These are phyloP conservation scores for Kalanchoe fedtschenkoi DNA, from an alignment of 164 flowering plant species.

Conservation along the genomic window DNA sequence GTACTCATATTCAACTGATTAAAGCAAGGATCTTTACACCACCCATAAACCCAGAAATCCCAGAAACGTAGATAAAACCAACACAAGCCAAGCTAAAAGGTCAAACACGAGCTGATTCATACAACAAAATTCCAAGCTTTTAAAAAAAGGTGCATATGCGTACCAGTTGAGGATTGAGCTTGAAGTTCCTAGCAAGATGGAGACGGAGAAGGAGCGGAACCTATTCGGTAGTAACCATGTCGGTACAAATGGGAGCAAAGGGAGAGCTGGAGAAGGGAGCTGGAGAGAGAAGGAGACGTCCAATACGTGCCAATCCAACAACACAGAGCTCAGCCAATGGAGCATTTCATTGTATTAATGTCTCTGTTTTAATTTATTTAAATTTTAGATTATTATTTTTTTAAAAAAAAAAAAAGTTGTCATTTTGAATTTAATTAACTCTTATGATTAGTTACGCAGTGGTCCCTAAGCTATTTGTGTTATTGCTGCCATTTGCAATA, in stretches of 20 bases:
- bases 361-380: background rate
- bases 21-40: background rate
- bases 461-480: background rate
- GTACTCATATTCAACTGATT: background rate
- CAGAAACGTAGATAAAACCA: background rate
- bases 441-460: background rate
- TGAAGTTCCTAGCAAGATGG: slow-evolving; percentile 6
- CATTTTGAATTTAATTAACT: background rate
- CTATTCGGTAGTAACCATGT: slow-evolving; percentile 29
- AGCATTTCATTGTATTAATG: slow-evolving; percentile 1
- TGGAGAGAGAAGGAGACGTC: slow-evolving; percentile 13
- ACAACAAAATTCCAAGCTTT: background rate
- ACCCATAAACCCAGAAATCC: slow-evolving; percentile 1
- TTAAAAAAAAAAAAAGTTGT: too few relatives aligned
- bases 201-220: slow-evolving; percentile 20
- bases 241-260: slow-evolving; percentile 19
- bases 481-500: background rate
- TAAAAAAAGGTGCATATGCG: background rate
- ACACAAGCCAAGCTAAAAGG: background rate
- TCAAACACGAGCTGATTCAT: background rate
- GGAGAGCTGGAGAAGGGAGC: slow-evolving; percentile 10
- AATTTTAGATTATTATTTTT: background rate
- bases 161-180: slow-evolving; percentile 10
- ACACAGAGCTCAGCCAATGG: slow-evolving; percentile 29
- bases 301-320: slow-evolving; percentile 21